Base-by-base conservation (phyloP, 2,329 filamentous ascomycete genomes). In the Parascedosporium putredinis region DNA sequence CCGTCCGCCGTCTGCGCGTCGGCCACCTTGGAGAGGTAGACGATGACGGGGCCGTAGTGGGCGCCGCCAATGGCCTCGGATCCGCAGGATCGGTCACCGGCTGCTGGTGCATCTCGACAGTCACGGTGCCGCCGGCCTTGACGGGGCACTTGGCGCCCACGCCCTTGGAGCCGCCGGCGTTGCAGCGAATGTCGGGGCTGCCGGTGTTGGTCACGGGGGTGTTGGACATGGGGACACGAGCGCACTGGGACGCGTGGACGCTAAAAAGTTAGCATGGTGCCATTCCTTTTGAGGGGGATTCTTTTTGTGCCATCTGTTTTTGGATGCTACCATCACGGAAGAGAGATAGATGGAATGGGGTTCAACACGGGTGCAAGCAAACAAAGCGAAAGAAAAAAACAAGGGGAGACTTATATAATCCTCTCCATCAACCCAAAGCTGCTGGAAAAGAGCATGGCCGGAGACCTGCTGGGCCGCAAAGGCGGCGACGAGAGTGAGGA, bases 71-170 rank as follows among this genome's bases (percentile, higher is more conserved):
- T 75, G 20, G 74, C 75, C 54, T 75, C 68, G 43, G 63, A 67
- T 18, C 55, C 54, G 57, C 73, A 77, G 25, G 55, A 61, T 40
- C 73, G 67, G 56, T 75, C 70, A 45, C 64, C 64, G 16, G 63
- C 66, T 75, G 71, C 62, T 70, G 70, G 62, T 80, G 76, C 73
- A 80, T 79, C 61, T 79, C 76, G 6, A 78, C 66, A 0, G 75
- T 77, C 12, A 79, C 68, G 0, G 64, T 72, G 4, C 64, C 62
- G 3, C 75, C 74, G 3, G 72, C 72, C 25, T 62, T 60, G 25
- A 75, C 71, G 18, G 64, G 57, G 57, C 73, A 77, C 55, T 73
- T 72, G 12, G 62, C 63, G 2, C 62, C 51, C 3, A 67, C 63
- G 12, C 61, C 59, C 9, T 54, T 56, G 3, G 59, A 59, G 5